Evolutionary conservation across 345 rosid genomes (phyloP).

Genomic region (Pseudoturritis turrita): DNA sequence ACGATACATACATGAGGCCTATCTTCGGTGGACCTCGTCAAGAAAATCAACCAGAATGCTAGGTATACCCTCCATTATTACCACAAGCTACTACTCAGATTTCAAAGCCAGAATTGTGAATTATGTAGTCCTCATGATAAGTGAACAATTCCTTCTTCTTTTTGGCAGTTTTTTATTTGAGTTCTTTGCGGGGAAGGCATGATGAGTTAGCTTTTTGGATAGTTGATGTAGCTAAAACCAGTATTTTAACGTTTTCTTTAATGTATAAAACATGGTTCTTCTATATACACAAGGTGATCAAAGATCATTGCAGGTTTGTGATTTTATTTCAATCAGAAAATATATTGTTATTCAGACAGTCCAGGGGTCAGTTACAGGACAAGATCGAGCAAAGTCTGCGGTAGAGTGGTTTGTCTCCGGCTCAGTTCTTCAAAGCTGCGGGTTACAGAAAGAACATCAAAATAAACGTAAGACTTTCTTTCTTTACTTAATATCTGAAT

Average conservation of each 20-base stretch:
- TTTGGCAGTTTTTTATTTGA: neutral
- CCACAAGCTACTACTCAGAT: neutral
- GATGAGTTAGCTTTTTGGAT: constrained; percentile 10
- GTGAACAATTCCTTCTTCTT: neutral
- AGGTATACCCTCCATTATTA: constrained; percentile 2
- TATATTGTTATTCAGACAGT: neutral
- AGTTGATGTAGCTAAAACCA: neutral
- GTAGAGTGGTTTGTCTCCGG: neutral
- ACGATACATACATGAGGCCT: constrained; percentile 84
- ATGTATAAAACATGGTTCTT: constrained; percentile 18
- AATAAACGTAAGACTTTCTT: neutral
- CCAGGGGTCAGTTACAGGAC: neutral
- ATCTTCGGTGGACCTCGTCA: constrained; percentile 65
- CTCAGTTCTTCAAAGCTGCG: constrained; percentile 11
- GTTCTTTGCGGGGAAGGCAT: neutral
- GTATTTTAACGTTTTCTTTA: neutral
- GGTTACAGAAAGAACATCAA: neutral
- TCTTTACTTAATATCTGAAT: neutral
- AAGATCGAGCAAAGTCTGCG: neutral
- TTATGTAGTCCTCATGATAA: neutral
- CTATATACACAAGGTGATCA: neutral
- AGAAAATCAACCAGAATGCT: constrained; percentile 39
- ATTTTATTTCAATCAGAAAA: constrained; percentile 7
- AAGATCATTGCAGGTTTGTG: constrained; percentile 3
- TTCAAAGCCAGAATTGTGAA: neutral